Percentiles rank a stretch among this genome's conserved stretches.
Conservation (phyloP, 257 asterid species). For the Solanum bukasovii region DNA sequence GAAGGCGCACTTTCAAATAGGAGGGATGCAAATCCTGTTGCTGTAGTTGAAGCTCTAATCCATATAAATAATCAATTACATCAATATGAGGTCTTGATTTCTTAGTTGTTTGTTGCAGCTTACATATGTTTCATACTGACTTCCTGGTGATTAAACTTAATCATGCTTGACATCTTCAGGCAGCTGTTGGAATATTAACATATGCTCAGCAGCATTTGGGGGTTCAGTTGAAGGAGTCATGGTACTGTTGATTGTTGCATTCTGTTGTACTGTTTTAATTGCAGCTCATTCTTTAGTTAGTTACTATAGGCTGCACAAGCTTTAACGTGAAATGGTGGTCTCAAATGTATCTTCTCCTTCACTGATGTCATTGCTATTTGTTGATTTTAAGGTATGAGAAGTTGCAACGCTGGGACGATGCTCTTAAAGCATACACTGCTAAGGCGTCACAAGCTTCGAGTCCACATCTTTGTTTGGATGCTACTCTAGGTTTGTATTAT, state of each 20-base stretch:
- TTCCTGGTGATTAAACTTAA: not conserved
- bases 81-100: constrained; percentile 77
- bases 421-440: constrained; percentile 93
- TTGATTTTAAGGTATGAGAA: constrained; percentile 67
- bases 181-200: constrained; percentile 96
- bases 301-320: not conserved
- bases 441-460: constrained; percentile 81
- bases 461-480: constrained; percentile 72
- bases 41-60: constrained; percentile 95
- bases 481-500: constrained; percentile 76
- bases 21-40: constrained; percentile 90
- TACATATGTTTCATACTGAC: not conserved
- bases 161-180: constrained; percentile 36
- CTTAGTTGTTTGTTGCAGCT: constrained; percentile 1
- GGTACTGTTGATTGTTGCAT: constrained; percentile 35
- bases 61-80: constrained; percentile 95
- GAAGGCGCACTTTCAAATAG: constrained; percentile 82
- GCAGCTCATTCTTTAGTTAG: not conserved
- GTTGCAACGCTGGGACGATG: constrained; percentile 99
- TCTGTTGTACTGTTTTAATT: not conserved
- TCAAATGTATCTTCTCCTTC: not conserved
- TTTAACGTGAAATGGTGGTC: not conserved
- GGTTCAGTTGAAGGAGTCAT: constrained; percentile 94
- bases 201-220: constrained; percentile 90
- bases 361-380: not conserved